Conservation (phyloP, 2,329 filamentous ascomycete species). For the Hypoxylon sp. region DNA sequence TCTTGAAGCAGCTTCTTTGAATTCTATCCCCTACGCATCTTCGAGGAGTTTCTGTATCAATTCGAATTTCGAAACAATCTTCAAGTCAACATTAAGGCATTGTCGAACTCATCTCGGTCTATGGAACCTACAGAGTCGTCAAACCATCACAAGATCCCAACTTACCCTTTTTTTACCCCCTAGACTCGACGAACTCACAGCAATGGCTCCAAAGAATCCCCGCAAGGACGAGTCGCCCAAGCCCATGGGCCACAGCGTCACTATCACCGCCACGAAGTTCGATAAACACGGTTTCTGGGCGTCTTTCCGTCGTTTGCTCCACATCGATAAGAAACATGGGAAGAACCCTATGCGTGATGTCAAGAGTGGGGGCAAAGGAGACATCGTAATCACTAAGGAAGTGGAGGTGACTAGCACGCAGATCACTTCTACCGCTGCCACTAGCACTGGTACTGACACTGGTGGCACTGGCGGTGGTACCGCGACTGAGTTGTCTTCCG, state of each 20-base stretch:
- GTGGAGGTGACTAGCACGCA: not conserved
- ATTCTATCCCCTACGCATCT: not conserved
- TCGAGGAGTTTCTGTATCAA: not conserved
- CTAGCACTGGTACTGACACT: not conserved
- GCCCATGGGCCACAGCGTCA: not conserved
- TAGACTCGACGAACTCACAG: not conserved
- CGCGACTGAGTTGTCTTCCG: not conserved
- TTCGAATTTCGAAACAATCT: not conserved
- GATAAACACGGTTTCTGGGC: not conserved
- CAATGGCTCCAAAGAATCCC: conserved; percentile 11
- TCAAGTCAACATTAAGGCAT: not conserved
- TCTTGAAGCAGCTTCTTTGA: not conserved
- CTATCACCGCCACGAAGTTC: not conserved
- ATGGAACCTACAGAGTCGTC: not conserved
- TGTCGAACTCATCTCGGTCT: not conserved
- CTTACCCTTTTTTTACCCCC: not conserved
- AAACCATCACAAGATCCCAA: not conserved
- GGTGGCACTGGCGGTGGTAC: not conserved
- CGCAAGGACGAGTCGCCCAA: not conserved
- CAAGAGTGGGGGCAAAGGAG: not conserved
- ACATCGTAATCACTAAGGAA: not conserved
- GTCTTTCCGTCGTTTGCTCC: not conserved
- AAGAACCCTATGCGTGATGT: not conserved
- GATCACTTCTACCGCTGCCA: not conserved
- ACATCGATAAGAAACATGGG: not conserved